These are phyloP conservation scores for Pestalotiopsis sp. DNA, from an alignment of 2,329 filamentous ascomycete species.

Conservation along the genomic window DNA sequence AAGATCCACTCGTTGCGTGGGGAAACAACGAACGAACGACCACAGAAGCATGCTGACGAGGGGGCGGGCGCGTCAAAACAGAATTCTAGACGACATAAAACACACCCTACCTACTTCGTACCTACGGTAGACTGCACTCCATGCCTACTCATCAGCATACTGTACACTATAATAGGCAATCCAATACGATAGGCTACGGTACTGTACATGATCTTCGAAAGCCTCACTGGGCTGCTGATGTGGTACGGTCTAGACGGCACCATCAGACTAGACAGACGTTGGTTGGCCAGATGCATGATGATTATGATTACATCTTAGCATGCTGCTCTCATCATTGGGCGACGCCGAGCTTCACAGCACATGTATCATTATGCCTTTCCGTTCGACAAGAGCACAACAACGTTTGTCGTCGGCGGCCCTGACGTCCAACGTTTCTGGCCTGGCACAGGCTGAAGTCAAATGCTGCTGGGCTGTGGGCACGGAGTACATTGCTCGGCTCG, in stretches of 20 bases:
- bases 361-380: background rate
- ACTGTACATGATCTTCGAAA: background rate
- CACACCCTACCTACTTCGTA: background rate
- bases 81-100: background rate
- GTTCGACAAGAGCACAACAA: background rate
- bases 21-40: background rate
- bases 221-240: background rate
- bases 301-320: background rate
- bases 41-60: background rate
- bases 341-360: background rate
- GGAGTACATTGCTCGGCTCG: too few relatives aligned
- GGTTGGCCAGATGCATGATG: background rate
- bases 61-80: background rate
- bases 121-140: background rate
- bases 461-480: background rate
- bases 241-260: background rate
- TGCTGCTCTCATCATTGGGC: background rate
- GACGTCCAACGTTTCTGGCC: background rate
- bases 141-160: too few relatives aligned
- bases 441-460: background rate
- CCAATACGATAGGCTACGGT: background rate
- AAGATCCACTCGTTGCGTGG: constrained; percentile 7
- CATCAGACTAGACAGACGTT: background rate
- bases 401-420: background rate
- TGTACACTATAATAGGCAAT: too few relatives aligned